phyloP scores from a whole-genome alignment of 1,139 yeast genomes.

The Yamadazyma friedrichii region DNA sequence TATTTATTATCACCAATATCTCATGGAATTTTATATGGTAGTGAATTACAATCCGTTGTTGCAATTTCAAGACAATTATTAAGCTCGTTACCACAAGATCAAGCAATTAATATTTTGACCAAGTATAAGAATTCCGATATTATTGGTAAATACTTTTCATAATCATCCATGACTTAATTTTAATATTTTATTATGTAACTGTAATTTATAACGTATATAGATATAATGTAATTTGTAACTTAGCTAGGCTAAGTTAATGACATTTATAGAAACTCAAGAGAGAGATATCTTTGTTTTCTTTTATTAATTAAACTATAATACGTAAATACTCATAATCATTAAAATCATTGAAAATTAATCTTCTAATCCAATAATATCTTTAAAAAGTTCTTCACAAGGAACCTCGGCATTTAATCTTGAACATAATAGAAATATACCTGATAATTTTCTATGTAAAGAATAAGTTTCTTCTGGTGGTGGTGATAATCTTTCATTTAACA shows the following conservation, averaged over 20 bases:
- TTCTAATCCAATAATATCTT: constrained; percentile 59
- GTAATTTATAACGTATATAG: no score
- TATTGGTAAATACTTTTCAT: constrained; percentile 14
- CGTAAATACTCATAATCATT: background rate
- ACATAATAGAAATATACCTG: constrained; percentile 91
- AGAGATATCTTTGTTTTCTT: background rate
- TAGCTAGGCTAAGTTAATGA: no score
- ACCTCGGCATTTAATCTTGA: constrained; percentile 82
- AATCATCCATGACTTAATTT: no score
- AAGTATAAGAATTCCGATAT: constrained; percentile 23
- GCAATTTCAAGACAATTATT: constrained; percentile 55
- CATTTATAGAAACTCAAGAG: background rate
- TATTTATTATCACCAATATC: constrained; percentile 75
- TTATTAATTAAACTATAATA: no score
- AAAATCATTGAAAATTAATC: constrained; percentile 15
- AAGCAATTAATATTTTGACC: constrained; percentile 64
- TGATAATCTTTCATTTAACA: constrained; percentile 87
- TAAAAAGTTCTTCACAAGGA: constrained; percentile 76
- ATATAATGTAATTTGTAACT: no score
- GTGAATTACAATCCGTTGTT: constrained; percentile 65
- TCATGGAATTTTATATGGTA: constrained; percentile 66
- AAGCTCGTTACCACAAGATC: constrained; percentile 52
- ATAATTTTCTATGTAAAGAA: constrained; percentile 87
- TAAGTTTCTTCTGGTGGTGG: constrained; percentile 99
- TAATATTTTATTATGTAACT: no score